Conservation (phyloP, 2,329 filamentous ascomycete genomes). For the Monilinia fructicola region DNA sequence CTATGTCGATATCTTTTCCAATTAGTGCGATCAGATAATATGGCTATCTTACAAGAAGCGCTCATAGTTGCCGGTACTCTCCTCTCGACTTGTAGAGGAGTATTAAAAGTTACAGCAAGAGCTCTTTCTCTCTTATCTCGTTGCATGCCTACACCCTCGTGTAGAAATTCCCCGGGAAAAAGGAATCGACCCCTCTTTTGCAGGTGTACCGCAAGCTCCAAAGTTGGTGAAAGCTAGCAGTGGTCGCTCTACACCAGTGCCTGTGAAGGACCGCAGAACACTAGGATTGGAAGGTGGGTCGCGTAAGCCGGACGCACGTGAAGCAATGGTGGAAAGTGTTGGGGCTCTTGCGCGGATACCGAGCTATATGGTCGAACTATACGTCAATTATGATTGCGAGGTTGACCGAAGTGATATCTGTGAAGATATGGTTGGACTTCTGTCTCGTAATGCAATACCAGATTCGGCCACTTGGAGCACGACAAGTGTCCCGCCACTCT, state of each 20-base stretch:
- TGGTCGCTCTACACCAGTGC: conserved; percentile 84
- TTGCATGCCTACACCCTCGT: conserved; percentile 90
- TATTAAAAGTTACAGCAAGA: conserved; percentile 97
- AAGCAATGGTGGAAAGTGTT: conserved; percentile 97
- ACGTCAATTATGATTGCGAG: conserved; percentile 98
- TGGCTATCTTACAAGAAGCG: conserved; percentile 90
- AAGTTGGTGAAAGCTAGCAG: conserved; percentile 79
- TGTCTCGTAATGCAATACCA: conserved; percentile 91
- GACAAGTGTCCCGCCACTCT: conserved; percentile 93
- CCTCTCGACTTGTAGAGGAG: conserved; percentile 82
- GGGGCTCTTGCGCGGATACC: conserved; percentile 90
- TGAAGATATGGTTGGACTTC: conserved; percentile 88
- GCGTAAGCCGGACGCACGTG: conserved; percentile 88
- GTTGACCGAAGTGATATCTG: conserved; percentile 88
- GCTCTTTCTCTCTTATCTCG: conserved; percentile 88
- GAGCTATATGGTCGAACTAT: conserved; percentile 90
- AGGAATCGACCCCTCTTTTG: conserved; percentile 83
- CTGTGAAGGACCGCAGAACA: conserved; percentile 88
- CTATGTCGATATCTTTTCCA: conserved; percentile 95
- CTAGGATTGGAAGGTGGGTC: conserved; percentile 89
- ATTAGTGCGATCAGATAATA: conserved; percentile 92
- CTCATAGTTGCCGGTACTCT: conserved; percentile 88
- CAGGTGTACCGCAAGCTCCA: conserved; percentile 87
- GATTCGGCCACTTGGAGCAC: conserved; percentile 99
- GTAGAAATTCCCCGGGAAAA: conserved; percentile 90